Conservation (phyloP, 2,329 filamentous ascomycete genomes). For the Pseudocercospora musae region DNA sequence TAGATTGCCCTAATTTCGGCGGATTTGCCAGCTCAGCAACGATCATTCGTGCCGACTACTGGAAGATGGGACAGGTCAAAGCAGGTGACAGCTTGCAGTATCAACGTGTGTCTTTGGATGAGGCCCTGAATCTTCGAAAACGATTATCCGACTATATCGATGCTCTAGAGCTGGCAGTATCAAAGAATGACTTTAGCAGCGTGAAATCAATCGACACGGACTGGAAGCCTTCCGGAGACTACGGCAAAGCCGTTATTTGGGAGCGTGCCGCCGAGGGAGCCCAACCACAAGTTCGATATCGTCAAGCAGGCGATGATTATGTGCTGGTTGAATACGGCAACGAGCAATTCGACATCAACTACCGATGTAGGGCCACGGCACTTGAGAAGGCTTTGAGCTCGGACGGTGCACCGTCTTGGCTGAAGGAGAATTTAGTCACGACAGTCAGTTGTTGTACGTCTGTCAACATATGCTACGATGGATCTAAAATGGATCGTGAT, state of each 20-base stretch:
- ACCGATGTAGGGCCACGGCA: conserved; percentile 54
- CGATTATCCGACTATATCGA: conserved; percentile 47
- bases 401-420: conserved; percentile 37
- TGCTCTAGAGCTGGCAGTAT: conserved; percentile 41
- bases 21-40: conserved; percentile 58
- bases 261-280: conserved; percentile 27
- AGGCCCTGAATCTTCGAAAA: conserved; percentile 47
- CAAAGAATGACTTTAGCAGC: conserved; percentile 33
- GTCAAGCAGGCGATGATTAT: conserved; percentile 48
- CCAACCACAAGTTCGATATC: conserved; percentile 32
- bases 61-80: conserved; percentile 61
- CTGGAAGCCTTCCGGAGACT: conserved; percentile 25
- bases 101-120: conserved; percentile 50
- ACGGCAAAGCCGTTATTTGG: conserved; percentile 32
- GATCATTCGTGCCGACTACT: conserved; percentile 56
- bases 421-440: conserved; percentile 46
- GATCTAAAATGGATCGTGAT: conserved; percentile 35
- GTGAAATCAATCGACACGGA: conserved; percentile 34
- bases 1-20: conserved; percentile 58
- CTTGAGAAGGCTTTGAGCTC: conserved; percentile 49
- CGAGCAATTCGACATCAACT: conserved; percentile 55
- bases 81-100: conserved; percentile 56
- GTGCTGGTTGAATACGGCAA: conserved; percentile 58
- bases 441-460: conserved; percentile 52
- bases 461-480: conserved; percentile 44